phyloP scores from a whole-genome alignment of 345 rosid genomes.

The Mercurialis annua region DNA sequence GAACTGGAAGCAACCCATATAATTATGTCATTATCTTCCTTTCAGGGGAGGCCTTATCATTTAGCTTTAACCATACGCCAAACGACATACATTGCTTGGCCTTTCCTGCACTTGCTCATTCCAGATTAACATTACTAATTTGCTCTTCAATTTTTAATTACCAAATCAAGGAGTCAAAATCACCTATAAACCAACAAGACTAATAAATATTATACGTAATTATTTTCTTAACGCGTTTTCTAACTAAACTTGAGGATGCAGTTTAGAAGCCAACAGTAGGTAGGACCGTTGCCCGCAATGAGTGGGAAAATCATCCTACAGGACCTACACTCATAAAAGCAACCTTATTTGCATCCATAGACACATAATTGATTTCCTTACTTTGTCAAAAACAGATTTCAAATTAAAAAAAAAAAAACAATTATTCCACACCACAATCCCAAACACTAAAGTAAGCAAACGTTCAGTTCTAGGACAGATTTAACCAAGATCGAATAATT shows the following conservation, averaged over 20 bases:
- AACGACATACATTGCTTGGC: neutral
- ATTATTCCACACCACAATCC: no score
- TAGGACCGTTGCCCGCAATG: neutral
- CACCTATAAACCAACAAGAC: neutral
- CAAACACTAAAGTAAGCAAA: no score
- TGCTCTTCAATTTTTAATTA: conserved; percentile 4
- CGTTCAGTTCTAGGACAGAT: no score
- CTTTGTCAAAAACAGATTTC: no score
- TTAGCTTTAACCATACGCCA: conserved; percentile 3
- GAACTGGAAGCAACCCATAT: conserved; percentile 19
- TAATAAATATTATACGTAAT: neutral
- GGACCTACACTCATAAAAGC: neutral
- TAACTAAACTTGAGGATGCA: neutral
- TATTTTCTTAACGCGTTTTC: neutral
- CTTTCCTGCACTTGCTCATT: conserved; percentile 6
- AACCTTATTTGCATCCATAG: no score
- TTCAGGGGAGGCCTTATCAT: neutral
- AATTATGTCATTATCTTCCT: neutral
- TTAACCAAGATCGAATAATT: no score
- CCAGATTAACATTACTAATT: neutral
- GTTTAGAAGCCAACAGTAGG: neutral
- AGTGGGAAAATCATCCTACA: neutral
- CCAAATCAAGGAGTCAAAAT: neutral
- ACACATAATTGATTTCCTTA: no score
- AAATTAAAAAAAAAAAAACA: no score